Evolutionary conservation across 257 asterid species (phyloP).

Genomic region (Lavandula angustifolia): DNA sequence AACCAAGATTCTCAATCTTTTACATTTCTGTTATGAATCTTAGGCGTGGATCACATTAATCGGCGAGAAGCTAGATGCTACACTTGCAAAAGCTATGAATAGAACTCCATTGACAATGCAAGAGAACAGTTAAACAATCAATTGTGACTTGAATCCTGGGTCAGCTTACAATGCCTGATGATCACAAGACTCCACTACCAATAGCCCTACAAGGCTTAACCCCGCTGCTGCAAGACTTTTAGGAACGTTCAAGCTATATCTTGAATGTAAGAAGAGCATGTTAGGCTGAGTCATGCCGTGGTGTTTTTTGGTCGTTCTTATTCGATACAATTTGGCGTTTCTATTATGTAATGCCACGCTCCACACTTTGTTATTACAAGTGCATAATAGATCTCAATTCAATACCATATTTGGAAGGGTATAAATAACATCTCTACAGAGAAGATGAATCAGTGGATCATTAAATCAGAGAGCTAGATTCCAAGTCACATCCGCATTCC

Average conservation of each 20-base stretch:
- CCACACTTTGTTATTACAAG: no score
- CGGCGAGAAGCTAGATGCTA: slow-evolving; percentile 83
- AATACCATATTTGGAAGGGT: background rate
- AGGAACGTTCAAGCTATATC: slow-evolving; percentile 13
- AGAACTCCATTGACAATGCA: slow-evolving; percentile 26
- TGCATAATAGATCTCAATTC: no score
- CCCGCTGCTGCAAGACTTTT: background rate
- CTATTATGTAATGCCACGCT: no score
- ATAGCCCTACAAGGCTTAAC: no score
- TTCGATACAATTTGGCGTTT: background rate
- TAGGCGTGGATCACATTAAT: slow-evolving; percentile 92
- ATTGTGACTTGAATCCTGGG: background rate
- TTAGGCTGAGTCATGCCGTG: background rate
- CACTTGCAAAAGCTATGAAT: slow-evolving; percentile 55
- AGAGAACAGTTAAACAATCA: slow-evolving; percentile 33
- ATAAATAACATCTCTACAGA: background rate
- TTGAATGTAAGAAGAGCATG: background rate
- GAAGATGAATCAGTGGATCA: background rate
- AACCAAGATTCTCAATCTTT: background rate
- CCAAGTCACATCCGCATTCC: slow-evolving; percentile 4
- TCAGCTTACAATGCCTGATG: background rate
- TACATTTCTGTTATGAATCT: slow-evolving; percentile 22
- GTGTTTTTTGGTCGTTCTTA: background rate
- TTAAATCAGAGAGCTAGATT: background rate
- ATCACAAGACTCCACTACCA: no score